phyloP scores from a whole-genome alignment of 805 yeast genomes.

The Candida namnaoensis region DNA sequence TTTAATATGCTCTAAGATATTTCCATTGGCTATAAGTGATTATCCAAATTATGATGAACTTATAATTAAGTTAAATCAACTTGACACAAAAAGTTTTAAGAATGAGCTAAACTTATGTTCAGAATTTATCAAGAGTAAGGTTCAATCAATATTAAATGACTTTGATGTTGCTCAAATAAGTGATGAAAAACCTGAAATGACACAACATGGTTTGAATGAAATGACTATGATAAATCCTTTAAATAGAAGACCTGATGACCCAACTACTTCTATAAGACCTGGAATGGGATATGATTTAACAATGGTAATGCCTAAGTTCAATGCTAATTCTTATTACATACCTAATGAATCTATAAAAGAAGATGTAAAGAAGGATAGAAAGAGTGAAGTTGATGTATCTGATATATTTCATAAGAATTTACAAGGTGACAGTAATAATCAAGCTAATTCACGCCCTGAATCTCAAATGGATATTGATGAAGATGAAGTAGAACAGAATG shows the following conservation, averaged over 20 bases:
- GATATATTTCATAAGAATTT: conserved; percentile 9
- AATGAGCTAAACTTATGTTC: conserved; percentile 2
- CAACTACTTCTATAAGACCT: conserved; percentile 5
- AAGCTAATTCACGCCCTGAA: neutral
- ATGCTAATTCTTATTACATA: neutral
- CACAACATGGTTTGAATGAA: conserved; percentile 12
- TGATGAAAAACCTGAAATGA: conserved; percentile 8
- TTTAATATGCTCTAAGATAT: conserved; percentile 6
- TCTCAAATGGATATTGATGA: neutral
- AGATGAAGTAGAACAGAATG: neutral
- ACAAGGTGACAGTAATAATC: conserved; percentile 1
- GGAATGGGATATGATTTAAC: conserved; percentile 25
- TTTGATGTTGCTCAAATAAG: conserved; percentile 10
- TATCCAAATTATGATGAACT: conserved; percentile 17
- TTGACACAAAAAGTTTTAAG: conserved; percentile 4
- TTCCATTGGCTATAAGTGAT: conserved; percentile 17
- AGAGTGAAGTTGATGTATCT: too few relatives aligned
- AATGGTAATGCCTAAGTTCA: conserved; percentile 24
- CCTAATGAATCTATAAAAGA: too few relatives aligned
- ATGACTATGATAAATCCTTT: conserved; percentile 21
- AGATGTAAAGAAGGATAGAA: too few relatives aligned
- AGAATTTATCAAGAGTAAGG: conserved; percentile 12
- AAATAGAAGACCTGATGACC: conserved; percentile 6
- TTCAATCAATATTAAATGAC: conserved; percentile 14
- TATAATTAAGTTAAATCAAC: conserved; percentile 7